Percentiles rank a stretch among this genome's conserved stretches.
Conservation (phyloP, 75 land plant genomes). For the Larix kaempferi region DNA sequence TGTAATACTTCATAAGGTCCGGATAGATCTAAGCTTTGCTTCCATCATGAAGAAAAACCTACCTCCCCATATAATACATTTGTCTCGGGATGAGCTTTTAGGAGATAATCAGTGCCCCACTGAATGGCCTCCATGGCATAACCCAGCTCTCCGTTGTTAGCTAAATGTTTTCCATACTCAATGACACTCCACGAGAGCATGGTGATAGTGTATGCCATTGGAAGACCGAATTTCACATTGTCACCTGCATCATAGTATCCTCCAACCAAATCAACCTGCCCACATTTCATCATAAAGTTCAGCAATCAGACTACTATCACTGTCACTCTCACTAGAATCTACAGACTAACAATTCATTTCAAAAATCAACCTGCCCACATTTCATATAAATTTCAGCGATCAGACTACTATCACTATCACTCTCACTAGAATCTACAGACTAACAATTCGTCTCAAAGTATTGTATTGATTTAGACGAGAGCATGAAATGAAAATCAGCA, state of each 20-base stretch:
- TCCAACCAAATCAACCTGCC: constrained; percentile 57
- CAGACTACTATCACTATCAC: too few species aligned
- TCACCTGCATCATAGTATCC: constrained; percentile 69
- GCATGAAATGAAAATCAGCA: background rate
- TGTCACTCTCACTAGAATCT: too few species aligned
- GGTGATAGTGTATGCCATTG: constrained; percentile 62
- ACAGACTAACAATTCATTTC: too few species aligned
- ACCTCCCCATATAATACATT: constrained; percentile 58
- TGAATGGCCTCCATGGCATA: constrained; percentile 51
- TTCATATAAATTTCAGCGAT: too few species aligned
- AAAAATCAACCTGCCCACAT: constrained; percentile 42
- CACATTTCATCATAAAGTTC: too few species aligned
- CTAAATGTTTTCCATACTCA: constrained; percentile 41
- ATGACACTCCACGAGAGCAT: constrained; percentile 63
- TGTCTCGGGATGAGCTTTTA: constrained; percentile 57
- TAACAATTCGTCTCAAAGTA: too few species aligned
- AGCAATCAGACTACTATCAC: too few species aligned
- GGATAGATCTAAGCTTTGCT: background rate
- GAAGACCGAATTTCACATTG: constrained; percentile 57
- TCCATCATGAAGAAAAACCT: background rate
- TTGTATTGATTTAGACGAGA: background rate
- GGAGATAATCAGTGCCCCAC: constrained; percentile 60
- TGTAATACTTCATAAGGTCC: background rate
- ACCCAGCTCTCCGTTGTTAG: constrained; percentile 28
- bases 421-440: too few species aligned